These are phyloP conservation scores for Phytophthora podocarpi DNA, from an alignment of 352 stramenopile genomes.

Conservation along the genomic window DNA sequence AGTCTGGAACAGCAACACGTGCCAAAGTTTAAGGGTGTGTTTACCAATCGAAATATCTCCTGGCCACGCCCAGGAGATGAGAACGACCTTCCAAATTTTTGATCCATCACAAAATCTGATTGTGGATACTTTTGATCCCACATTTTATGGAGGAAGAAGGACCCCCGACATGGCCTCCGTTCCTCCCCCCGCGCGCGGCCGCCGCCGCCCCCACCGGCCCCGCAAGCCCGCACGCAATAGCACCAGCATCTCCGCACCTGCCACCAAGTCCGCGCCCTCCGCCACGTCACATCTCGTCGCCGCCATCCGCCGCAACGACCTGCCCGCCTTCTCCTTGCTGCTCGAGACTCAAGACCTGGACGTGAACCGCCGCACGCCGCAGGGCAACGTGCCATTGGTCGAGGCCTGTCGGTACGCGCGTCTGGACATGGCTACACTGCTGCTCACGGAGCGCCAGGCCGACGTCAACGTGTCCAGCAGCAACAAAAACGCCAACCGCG, in stretches of 20 bases:
- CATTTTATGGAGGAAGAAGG: background rate
- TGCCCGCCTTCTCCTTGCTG: slow-evolving; percentile 25
- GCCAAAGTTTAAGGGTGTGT: too few species aligned
- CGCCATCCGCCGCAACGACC: slow-evolving; percentile 35
- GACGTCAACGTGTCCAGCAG: slow-evolving; percentile 42
- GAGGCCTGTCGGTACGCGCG: slow-evolving; percentile 65
- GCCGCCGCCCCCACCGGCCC: background rate
- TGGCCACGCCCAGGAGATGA: too few species aligned
- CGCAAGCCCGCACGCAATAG: background rate
- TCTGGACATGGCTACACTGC: slow-evolving; percentile 37
- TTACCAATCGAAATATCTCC: too few species aligned
- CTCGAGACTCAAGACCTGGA: slow-evolving; percentile 34
- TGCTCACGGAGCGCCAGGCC: slow-evolving; percentile 36
- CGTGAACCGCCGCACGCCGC: slow-evolving; percentile 42
- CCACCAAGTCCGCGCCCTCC: background rate
- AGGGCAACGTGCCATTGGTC: slow-evolving; percentile 53
- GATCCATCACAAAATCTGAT: too few species aligned
- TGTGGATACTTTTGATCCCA: too few species aligned
- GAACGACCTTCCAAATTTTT: too few species aligned
- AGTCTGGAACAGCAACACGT: too few species aligned
- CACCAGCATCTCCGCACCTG: background rate
- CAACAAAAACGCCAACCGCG: slow-evolving; percentile 45
- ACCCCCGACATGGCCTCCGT: background rate
- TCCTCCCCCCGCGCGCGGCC: background rate
- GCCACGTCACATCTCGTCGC: slow-evolving; percentile 24